Evolutionary conservation across 1,284 basidiomycete species (phyloP), one percentile per base, ranked within the genome.

Genomic region (Ceratobasidium sp.): DNA sequence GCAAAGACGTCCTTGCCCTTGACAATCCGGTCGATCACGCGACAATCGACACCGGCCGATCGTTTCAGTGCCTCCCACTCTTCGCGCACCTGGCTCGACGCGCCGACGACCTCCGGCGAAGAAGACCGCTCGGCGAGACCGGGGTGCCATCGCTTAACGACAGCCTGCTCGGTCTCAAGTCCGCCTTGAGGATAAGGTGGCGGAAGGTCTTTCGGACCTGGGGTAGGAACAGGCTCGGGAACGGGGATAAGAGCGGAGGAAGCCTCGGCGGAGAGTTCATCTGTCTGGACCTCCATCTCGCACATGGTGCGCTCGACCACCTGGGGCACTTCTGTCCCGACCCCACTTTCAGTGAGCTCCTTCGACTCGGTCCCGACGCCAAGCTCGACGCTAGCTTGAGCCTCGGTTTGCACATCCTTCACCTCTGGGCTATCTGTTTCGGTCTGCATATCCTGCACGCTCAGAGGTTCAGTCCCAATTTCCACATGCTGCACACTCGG

Each of bases 41-140:
- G 78, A 77, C 93, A 92, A 30, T 90, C 88, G 47, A 93, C 84
- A 13, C 91, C 92, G 1, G 93, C 84, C 78, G 92, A 90, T 43
- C 87, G 86, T 80, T 94, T 93, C 73, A 95, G 82, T 7, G 88
- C 85, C 74, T 86, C 87, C 90, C 92, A 93, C 75, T 91, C 90
- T 76, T 89, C 87, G 49, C 85, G 78, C 2, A 86, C 83, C 41
- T 91, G 90, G 84, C 35, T 38, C 35, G 35, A 38, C 35, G 35
- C 35, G 35, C 35, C 30, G 6, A 21, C 88, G 87, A 9, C 84
- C 35, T 38, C 83, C 2, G 83, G 78, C 21, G 41, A 21, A n/a
- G 52, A 38, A 18, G 66, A 47, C 14, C 44, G 72, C 28, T 73
- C 52, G 46, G 67, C 81, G 8, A 84, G 80, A 58, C 89, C 89